These are phyloP conservation scores for Phytophthora pistaciae DNA, from an alignment of 352 stramenopile species.

Conservation along the genomic window DNA sequence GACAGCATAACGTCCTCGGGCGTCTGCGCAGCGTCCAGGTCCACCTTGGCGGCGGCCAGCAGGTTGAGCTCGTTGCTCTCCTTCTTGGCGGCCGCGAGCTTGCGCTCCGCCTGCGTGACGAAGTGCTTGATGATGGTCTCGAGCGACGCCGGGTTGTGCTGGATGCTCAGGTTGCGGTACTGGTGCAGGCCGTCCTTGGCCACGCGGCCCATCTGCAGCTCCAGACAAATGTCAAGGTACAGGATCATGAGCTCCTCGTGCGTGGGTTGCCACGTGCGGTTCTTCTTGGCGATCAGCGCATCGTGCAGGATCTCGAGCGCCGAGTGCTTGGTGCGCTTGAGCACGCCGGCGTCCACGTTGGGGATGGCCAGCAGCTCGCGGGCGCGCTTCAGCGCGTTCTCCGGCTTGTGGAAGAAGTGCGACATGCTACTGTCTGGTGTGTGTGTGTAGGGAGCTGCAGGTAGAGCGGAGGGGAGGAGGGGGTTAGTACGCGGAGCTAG, in stretches of 20 bases:
- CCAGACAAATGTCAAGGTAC: slow-evolving; percentile 97
- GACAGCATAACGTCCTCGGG: slow-evolving; percentile 97
- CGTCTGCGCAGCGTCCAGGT: slow-evolving; percentile 93
- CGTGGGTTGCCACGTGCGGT: slow-evolving; percentile 97
- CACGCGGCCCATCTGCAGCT: slow-evolving; percentile 93
- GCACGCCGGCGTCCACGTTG: slow-evolving; percentile 71
- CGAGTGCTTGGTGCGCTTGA: slow-evolving; percentile 84
- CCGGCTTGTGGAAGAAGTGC: slow-evolving; percentile 92
- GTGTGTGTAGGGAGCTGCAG: slow-evolving; percentile 24
- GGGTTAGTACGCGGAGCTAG: slow-evolving; percentile 5
- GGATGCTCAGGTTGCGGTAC: slow-evolving; percentile 96
- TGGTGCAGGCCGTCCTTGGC: slow-evolving; percentile 99
- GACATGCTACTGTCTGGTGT: slow-evolving; percentile 54
- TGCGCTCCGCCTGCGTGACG: slow-evolving; percentile 89
- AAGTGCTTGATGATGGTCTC: slow-evolving; percentile 96
- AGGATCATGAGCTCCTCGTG: slow-evolving; percentile 98
- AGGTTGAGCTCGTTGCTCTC: slow-evolving; percentile 90
- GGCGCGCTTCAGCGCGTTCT: slow-evolving; percentile 92
- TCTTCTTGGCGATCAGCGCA: slow-evolving; percentile 95
- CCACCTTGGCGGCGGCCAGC: slow-evolving; percentile 84
- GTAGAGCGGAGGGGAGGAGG: background rate
- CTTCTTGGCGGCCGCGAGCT: slow-evolving; percentile 87
- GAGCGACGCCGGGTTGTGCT: slow-evolving; percentile 95
- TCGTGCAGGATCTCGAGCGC: slow-evolving; percentile 94
- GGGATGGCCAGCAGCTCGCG: slow-evolving; percentile 88